A percentile compares a stretch with the other conserved stretches of the same genome.
These are phyloP conservation scores for Veloporphyrellus conicus DNA, from an alignment of 1,284 basidiomycete genomes.

Conservation along the genomic window DNA sequence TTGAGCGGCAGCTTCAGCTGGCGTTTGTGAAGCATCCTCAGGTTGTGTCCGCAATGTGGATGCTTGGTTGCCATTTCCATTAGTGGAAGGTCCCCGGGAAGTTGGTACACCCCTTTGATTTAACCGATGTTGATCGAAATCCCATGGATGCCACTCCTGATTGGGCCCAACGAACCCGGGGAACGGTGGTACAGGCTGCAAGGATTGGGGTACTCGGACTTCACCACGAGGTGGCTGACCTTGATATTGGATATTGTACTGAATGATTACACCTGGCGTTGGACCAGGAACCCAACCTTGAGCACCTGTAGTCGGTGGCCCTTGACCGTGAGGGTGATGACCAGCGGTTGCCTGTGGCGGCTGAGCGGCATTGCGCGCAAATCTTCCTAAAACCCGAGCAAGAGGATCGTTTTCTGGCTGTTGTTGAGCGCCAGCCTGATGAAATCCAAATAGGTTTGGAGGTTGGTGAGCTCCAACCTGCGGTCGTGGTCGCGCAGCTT, in stretches of 20 bases:
- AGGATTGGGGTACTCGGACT: conserved; percentile 27
- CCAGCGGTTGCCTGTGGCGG: conserved; percentile 22
- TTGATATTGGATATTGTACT: conserved; percentile 57
- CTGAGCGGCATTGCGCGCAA: conserved; percentile 42
- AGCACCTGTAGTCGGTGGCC: conserved; percentile 22
- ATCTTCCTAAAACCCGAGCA: conserved; percentile 45
- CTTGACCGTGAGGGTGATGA: conserved; percentile 19
- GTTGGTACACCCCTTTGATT: conserved; percentile 11
- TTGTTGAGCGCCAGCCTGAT: conserved; percentile 27
- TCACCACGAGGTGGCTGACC: conserved; percentile 27
- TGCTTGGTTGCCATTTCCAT: conserved; percentile 5
- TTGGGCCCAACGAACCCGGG: conserved; percentile 59
- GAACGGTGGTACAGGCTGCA: conserved; percentile 43
- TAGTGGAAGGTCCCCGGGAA: conserved; percentile 7
- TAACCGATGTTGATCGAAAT: conserved; percentile 34
- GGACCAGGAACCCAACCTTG: conserved; percentile 34
- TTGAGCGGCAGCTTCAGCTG: conserved; percentile 45
- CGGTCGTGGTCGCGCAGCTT: conserved; percentile 36
- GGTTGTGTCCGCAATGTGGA: conserved; percentile 15
- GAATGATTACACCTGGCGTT: conserved; percentile 44
- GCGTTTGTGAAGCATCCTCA: conserved; percentile 18
- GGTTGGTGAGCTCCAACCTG: conserved; percentile 30
- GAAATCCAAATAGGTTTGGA: conserved; percentile 30
- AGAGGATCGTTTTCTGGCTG: conserved; percentile 37
- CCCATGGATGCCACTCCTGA: conserved; percentile 63